Evolutionary conservation across 352 stramenopile species (phyloP).

Genomic region (Albugo candida): DNA sequence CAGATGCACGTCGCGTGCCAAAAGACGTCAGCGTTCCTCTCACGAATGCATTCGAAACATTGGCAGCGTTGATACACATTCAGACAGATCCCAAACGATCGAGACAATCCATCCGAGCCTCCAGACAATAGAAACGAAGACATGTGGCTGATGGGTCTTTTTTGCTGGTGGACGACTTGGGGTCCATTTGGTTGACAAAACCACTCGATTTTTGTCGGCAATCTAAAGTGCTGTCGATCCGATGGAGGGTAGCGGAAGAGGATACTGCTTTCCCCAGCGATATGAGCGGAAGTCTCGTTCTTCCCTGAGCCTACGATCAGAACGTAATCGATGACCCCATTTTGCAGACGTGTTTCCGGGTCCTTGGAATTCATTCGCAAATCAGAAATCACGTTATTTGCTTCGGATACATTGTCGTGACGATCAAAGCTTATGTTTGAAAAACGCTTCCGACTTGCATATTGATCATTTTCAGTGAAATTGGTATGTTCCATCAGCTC

Average conservation of each 20-base stretch:
- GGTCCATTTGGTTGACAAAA: constrained; percentile 66
- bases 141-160: constrained; percentile 25
- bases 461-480: not conserved
- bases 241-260: constrained; percentile 34
- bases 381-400: not conserved
- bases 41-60: not conserved
- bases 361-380: not conserved
- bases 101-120: constrained; percentile 40
- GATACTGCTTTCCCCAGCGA: constrained; percentile 26
- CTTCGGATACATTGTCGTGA: not conserved
- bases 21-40: constrained; percentile 4
- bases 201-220: constrained; percentile 79
- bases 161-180: constrained; percentile 26
- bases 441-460: not conserved
- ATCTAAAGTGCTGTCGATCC: constrained; percentile 33
- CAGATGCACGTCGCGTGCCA: constrained; percentile 55
- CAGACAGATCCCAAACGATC: constrained; percentile 50
- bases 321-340: constrained; percentile 56
- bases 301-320: constrained; percentile 29
- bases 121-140: constrained; percentile 72
- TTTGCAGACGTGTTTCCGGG: constrained; percentile 18
- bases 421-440: not conserved
- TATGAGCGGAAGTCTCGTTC: not conserved
- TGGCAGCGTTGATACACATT: constrained; percentile 34
- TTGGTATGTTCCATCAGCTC: not conserved